These are phyloP conservation scores for Claviceps sp. DNA, from an alignment of 2,329 filamentous ascomycete species.

Conservation along the genomic window DNA sequence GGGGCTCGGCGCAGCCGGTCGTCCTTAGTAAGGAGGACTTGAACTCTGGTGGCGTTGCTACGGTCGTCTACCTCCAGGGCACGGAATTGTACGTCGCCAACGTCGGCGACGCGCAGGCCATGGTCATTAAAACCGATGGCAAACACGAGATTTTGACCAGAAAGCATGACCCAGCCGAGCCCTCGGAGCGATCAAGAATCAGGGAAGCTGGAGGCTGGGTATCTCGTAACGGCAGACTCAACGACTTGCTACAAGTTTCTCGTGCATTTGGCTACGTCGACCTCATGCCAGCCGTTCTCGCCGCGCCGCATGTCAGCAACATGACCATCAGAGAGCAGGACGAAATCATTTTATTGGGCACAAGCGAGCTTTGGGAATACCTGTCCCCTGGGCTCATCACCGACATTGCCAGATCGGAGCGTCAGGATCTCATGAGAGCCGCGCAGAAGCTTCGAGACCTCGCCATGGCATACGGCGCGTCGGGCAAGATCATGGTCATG, in stretches of 20 bases:
- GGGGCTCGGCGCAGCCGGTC: constrained; percentile 58
- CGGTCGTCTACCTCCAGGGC: constrained; percentile 76
- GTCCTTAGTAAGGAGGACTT: constrained; percentile 81
- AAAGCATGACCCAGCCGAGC: constrained; percentile 88
- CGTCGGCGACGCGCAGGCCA: constrained; percentile 89
- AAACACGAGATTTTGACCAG: constrained; percentile 70
- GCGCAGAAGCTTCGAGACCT: constrained; percentile 89
- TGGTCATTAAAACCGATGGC: constrained; percentile 83
- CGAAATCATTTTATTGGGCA: constrained; percentile 86
- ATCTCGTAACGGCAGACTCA: constrained; percentile 83
- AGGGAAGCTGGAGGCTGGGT: constrained; percentile 92
- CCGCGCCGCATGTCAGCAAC: constrained; percentile 71
- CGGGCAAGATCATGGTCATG: constrained; percentile 97
- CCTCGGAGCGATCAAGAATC: constrained; percentile 72
- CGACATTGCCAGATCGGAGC: constrained; percentile 78
- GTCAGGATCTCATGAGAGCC: constrained; percentile 83
- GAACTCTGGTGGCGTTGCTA: constrained; percentile 80
- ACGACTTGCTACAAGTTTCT: constrained; percentile 82
- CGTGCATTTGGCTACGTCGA: constrained; percentile 91
- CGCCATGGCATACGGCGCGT: constrained; percentile 89
- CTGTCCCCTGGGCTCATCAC: constrained; percentile 80
- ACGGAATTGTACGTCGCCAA: constrained; percentile 92
- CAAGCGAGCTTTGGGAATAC: constrained; percentile 90
- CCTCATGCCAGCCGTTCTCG: constrained; percentile 83
- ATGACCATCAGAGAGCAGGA: constrained; percentile 74